A percentile compares a stretch with the other conserved stretches of the same genome.
These are phyloP conservation scores for Astrothelium macrocarpum DNA, from an alignment of 495 filamentous ascomycete species.

Conservation along the genomic window DNA sequence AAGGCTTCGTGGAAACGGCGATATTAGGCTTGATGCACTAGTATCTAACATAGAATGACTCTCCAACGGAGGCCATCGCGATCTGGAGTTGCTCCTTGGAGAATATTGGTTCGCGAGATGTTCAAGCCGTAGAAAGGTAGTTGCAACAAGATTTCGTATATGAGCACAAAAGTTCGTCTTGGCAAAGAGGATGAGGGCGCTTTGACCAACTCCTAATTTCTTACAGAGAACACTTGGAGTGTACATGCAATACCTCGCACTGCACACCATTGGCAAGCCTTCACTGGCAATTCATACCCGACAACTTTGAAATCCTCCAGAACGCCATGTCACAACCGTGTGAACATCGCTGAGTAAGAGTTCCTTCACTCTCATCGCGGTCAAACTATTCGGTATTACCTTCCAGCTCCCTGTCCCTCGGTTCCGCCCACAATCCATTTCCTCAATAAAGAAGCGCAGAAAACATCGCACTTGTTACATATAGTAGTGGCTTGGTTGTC, in stretches of 20 bases:
- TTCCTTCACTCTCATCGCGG: background rate
- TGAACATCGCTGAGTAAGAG: background rate
- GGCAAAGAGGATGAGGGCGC: background rate
- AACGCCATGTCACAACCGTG: background rate
- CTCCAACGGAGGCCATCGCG: conserved; percentile 46
- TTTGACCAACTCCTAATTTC: conserved; percentile 7
- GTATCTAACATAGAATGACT: conserved; percentile 94
- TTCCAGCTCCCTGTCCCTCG: background rate
- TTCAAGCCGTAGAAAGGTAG: background rate
- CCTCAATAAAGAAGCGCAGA: background rate
- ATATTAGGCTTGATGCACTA: conserved; percentile 55
- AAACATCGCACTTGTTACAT: background rate
- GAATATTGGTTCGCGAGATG: background rate
- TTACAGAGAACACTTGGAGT: conserved; percentile 7
- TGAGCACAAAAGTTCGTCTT: background rate
- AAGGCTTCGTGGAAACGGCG: conserved; percentile 32
- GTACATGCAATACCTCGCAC: background rate
- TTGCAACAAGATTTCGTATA: background rate
- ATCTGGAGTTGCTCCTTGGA: background rate
- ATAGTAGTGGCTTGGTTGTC: background rate
- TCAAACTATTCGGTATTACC: background rate
- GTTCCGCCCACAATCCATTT: background rate
- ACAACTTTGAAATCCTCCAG: background rate
- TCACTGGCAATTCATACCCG: background rate
- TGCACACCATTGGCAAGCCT: background rate